Evolutionary conservation across 75 land plant species (phyloP), one percentile per base, ranked within the genome.

Genomic region (Sequoia sempervirens): DNA sequence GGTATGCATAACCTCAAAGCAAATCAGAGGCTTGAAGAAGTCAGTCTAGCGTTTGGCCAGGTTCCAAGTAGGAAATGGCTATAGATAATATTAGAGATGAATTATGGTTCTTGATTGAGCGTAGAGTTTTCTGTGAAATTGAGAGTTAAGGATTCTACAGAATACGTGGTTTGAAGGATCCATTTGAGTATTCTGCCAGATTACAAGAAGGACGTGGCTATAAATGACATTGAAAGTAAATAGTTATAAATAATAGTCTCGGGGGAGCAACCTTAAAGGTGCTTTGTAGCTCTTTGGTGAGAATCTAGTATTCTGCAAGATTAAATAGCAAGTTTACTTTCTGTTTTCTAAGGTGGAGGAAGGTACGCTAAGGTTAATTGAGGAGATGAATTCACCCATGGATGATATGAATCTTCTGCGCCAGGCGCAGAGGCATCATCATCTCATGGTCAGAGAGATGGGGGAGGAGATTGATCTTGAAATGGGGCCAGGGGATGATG

Each of bases 391-490:
- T 82, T 86, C 93, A 37, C 79, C 96, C 8, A 87, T 94, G 90
- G 96, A 94, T 82, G 96, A 94, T 45, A 93, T 94, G 82, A 91
- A 87, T 84, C 85, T 94, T 83, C 91, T 93, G 40, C 93, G 88
- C 86, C 96, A 94, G 75, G 92, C 93, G 26, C 91, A 90, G 79
- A 75, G 92, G 74, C 81, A 80, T 38, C 85, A 84, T 64, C 93
- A 89, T 79, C 50, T 94, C 84, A 91, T 94, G 47, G 92, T 94
- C 20, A 85, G 93, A 75, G 98, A 93, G 45, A 89, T 95, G 74
- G 92, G 91, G 30, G 99, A 96, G 84, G 99, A 96, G 69, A 98
- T 94, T 80, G 97, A 96, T 85, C 89, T 96, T 52, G 99, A 96
- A 83, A 96, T 96, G 80, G 99, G 98, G 2, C 93, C 91, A 10